Evolutionary conservation across 495 filamentous ascomycete genomes (phyloP).

Genomic region (Tuber umbilicatum): DNA sequence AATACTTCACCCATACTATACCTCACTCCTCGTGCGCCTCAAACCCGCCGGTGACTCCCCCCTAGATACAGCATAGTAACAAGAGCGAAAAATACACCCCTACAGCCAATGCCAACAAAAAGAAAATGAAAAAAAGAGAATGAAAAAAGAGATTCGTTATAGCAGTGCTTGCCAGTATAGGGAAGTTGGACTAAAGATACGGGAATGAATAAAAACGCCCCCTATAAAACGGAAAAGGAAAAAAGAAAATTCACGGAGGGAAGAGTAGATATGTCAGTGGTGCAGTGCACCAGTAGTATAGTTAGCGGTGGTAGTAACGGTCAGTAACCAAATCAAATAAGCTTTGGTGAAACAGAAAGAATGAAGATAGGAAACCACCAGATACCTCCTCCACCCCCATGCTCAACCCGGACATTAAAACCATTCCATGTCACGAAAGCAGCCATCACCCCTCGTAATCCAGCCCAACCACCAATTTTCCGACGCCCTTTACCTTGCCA

Average conservation of each 20-base stretch:
- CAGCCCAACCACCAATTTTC: conserved; percentile 39
- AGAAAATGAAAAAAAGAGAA: conserved; percentile 4
- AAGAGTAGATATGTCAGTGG: not conserved
- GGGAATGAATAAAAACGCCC: not conserved
- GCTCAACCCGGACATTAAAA: conserved; percentile 10
- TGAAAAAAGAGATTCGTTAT: conserved; percentile 33
- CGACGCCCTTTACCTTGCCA: conserved; percentile 39
- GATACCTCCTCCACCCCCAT: conserved; percentile 12
- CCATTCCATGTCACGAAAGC: not conserved
- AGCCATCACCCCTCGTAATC: conserved; percentile 34
- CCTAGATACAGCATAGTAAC: conserved; percentile 19
- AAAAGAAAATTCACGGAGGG: not conserved
- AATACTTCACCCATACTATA: not conserved
- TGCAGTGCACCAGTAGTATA: not conserved
- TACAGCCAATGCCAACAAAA: conserved; percentile 8
- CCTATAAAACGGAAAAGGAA: not conserved
- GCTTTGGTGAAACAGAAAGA: conserved; percentile 6
- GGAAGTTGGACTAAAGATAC: not conserved
- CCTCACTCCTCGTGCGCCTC: not conserved
- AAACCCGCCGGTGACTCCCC: not conserved
- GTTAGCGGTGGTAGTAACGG: not conserved
- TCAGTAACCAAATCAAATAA: not conserved
- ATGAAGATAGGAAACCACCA: conserved; percentile 5
- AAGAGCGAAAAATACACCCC: conserved; percentile 13
- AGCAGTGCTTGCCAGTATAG: conserved; percentile 5